Conservation (phyloP, 495 filamentous ascomycete genomes). For the Xylaria castorea region DNA sequence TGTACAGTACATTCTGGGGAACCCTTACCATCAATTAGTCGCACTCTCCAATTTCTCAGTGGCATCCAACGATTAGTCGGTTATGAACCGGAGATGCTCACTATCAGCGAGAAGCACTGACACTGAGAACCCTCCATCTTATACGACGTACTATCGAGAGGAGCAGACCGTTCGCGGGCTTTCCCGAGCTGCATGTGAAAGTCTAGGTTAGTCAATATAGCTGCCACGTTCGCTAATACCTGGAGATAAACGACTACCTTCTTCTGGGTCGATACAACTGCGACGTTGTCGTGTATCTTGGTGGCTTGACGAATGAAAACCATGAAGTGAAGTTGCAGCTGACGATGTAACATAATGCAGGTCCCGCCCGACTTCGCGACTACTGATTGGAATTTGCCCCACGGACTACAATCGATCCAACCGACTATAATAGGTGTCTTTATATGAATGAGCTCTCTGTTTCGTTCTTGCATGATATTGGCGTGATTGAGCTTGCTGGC, state of each 20-base stretch:
- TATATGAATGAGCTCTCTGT: slow-evolving; percentile 7
- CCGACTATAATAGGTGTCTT: slow-evolving; percentile 21
- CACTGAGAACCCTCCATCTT: neutral
- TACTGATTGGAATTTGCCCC: slow-evolving; percentile 21
- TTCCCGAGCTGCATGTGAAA: slow-evolving; percentile 2
- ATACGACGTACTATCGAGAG: neutral
- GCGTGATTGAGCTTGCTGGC: neutral
- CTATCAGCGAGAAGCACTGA: neutral
- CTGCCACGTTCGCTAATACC: neutral
- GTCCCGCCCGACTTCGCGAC: slow-evolving; percentile 17
- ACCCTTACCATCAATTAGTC: neutral
- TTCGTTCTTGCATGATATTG: slow-evolving; percentile 19
- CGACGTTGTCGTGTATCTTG: slow-evolving; percentile 6
- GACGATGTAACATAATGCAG: slow-evolving; percentile 28
- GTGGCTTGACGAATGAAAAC: neutral
- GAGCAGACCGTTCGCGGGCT: neutral
- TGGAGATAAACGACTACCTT: slow-evolving; percentile 2
- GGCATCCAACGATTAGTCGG: neutral
- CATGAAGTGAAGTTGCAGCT: slow-evolving; percentile 25
- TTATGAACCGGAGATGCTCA: neutral
- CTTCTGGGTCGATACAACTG: slow-evolving; percentile 21
- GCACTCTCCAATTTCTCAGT: neutral
- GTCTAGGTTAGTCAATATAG: slow-evolving; percentile 13
- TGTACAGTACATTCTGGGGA: slow-evolving; percentile 14
- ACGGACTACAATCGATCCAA: neutral